A percentile compares a stretch with the other conserved stretches of the same genome.
Conservation (phyloP, 1,284 basidiomycete genomes). For the Austroboletus niveus region DNA sequence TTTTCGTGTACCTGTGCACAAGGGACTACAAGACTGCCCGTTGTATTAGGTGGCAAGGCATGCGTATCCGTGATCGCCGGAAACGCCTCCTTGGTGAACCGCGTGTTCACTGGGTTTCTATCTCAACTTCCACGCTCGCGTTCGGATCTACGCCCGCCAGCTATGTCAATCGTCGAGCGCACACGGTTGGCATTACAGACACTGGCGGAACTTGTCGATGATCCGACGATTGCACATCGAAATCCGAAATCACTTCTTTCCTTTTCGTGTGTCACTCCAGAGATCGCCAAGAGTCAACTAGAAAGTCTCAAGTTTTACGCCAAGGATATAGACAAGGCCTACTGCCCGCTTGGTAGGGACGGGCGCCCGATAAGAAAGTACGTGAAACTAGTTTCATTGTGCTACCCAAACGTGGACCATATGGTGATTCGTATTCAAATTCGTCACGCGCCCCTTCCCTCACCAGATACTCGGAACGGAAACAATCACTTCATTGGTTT, state of each 20-base stretch:
- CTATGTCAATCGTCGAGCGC: conserved; percentile 39
- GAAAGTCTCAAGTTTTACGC: conserved; percentile 48
- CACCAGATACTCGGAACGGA: conserved; percentile 49
- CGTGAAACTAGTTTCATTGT: conserved; percentile 20
- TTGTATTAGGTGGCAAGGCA: conserved; percentile 25
- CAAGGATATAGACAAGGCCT: conserved; percentile 46
- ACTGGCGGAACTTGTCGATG: conserved; percentile 50
- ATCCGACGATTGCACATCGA: conserved; percentile 47
- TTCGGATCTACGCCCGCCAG: conserved; percentile 44
- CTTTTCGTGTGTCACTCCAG: conserved; percentile 61
- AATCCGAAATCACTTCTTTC: conserved; percentile 60
- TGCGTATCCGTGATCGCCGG: conserved; percentile 32
- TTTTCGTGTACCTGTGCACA: neutral
- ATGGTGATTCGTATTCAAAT: neutral
- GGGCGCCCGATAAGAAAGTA: conserved; percentile 62
- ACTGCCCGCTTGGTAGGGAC: conserved; percentile 56
- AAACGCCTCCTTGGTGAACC: conserved; percentile 63
- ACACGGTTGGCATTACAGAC: conserved; percentile 52
- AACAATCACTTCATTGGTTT: conserved; percentile 65
- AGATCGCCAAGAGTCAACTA: conserved; percentile 50
- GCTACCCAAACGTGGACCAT: neutral
- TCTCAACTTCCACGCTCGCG: conserved; percentile 47
- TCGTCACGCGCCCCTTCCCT: neutral
- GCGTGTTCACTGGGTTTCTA: conserved; percentile 61
- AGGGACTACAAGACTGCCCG: conserved; percentile 1